Conservation (phyloP, 2,329 filamentous ascomycete genomes). For the Dendryphion nanum region DNA sequence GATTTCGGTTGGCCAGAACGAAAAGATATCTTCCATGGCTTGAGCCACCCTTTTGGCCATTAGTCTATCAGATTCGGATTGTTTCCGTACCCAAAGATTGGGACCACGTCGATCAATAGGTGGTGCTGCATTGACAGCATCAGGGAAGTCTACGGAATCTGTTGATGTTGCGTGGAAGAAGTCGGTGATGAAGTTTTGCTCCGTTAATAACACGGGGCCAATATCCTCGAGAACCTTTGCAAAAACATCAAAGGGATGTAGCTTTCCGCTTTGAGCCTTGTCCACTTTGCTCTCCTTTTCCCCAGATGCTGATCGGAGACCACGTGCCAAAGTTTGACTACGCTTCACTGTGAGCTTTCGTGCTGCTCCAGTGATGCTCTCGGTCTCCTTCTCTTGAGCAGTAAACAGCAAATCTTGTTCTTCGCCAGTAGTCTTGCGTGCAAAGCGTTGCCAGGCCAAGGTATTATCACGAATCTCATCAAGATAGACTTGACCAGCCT, state of each 20-base stretch:
- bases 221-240: constrained; percentile 77
- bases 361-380: constrained; percentile 65
- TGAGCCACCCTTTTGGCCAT: constrained; percentile 82
- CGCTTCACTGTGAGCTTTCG: constrained; percentile 92
- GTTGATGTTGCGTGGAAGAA: constrained; percentile 94
- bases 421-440: constrained; percentile 71
- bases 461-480: constrained; percentile 78
- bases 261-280: constrained; percentile 62
- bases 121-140: constrained; percentile 65
- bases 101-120: constrained; percentile 69
- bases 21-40: constrained; percentile 85
- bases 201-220: constrained; percentile 78
- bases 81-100: constrained; percentile 70
- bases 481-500: constrained; percentile 74
- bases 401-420: constrained; percentile 88
- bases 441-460: constrained; percentile 75
- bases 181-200: constrained; percentile 96
- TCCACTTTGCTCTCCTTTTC: constrained; percentile 59
- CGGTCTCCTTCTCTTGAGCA: constrained; percentile 82
- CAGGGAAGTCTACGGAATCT: constrained; percentile 77
- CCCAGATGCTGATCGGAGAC: constrained; percentile 65
- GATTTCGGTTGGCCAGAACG: constrained; percentile 76
- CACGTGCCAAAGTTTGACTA: constrained; percentile 80
- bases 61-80: constrained; percentile 85
- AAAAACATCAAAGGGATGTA: constrained; percentile 79